Evolutionary conservation across 495 filamentous ascomycete species (phyloP).

Genomic region (Lophium mytilinum): DNA sequence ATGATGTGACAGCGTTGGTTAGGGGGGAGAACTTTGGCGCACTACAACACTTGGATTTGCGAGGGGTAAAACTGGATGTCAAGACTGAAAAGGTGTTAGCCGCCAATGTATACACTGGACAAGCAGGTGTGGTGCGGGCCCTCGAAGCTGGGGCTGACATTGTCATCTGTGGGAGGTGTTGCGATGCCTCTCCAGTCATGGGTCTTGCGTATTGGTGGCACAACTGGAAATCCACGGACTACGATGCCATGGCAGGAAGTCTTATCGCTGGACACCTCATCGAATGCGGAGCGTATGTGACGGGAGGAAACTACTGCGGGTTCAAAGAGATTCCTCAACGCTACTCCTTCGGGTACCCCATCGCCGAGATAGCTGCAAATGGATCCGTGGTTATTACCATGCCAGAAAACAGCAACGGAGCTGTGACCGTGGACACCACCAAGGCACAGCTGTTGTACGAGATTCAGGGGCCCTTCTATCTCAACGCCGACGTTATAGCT

Average conservation of each 20-base stretch:
- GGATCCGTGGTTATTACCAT: slow-evolving; percentile 11
- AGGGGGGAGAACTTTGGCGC: slow-evolving; percentile 1
- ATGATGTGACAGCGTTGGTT: slow-evolving; percentile 9
- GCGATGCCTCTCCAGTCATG: slow-evolving; percentile 28
- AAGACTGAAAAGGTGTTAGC: slow-evolving; percentile 2
- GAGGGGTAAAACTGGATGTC: not conserved
- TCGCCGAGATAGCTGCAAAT: slow-evolving; percentile 12
- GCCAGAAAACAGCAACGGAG: slow-evolving; percentile 9
- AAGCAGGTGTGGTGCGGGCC: slow-evolving; percentile 6
- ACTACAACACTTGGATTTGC: slow-evolving; percentile 8
- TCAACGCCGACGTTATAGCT: slow-evolving; percentile 11
- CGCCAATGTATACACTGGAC: slow-evolving; percentile 11
- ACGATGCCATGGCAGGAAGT: slow-evolving; percentile 21
- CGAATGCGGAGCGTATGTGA: slow-evolving; percentile 27
- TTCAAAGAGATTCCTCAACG: not conserved
- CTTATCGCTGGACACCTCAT: slow-evolving; percentile 31
- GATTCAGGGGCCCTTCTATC: slow-evolving; percentile 14
- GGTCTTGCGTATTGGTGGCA: slow-evolving; percentile 28
- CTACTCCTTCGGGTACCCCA: slow-evolving; percentile 6
- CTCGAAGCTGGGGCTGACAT: slow-evolving; percentile 19
- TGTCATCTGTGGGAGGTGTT: slow-evolving; percentile 28
- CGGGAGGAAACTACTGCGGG: slow-evolving; percentile 12
- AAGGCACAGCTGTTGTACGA: slow-evolving; percentile 18
- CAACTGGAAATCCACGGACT: slow-evolving; percentile 19
- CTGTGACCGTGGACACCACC: slow-evolving; percentile 11